Evolutionary conservation across 2,329 filamentous ascomycete species (phyloP), one percentile per base, ranked within the genome.

Genomic region (Nemania bipapillata): DNA sequence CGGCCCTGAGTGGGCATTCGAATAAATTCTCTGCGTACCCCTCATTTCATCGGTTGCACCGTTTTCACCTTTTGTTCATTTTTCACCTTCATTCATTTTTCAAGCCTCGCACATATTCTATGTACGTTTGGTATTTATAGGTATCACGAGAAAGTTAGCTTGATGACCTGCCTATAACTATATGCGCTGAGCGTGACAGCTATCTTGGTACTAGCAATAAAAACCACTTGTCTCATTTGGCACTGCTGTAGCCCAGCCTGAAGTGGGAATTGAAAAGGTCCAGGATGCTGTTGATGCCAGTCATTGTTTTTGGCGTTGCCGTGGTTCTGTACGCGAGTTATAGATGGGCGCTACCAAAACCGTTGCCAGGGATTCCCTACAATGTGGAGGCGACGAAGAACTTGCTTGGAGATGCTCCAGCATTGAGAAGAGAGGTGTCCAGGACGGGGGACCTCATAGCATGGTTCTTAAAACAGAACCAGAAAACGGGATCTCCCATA

Each of bases 301-400:
- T 24, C 17, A 30, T 63, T 26, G 49, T 49, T 37, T 35, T 55
- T 22, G n/a, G 50, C 42, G 28, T 50, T 40, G 24, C 42, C 42
- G 50, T 50, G 50, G 20, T 45, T 45, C 3, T 66, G 4, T 68
- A 68, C n/a, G 24, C 56, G 42, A 50, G 57, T 22, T 65, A 61
- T 45, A 59, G 45, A 52, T 47, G 71, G 70, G 64, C 67, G 11
- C 57, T 71, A n/a, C 71, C 71, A 15, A 71, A 71, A 37, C 71
- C 71, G 5, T 28, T 73, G 4, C 69, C 69, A 28, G 69, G 65
- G 3, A 72, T 73, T 28, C 67, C 69, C 3, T 70, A 73, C 55
- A 68, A 72, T 57, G 58, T 26, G 24, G 65, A 63, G 4, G 65
- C 65, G 7, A 63, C 64, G n/a, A 63, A 42, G 11, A 58, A 30